Evolutionary conservation across 2,329 filamentous ascomycete species (phyloP), one percentile per base, ranked within the genome.

Genomic region (Talaromyces atroroseus): DNA sequence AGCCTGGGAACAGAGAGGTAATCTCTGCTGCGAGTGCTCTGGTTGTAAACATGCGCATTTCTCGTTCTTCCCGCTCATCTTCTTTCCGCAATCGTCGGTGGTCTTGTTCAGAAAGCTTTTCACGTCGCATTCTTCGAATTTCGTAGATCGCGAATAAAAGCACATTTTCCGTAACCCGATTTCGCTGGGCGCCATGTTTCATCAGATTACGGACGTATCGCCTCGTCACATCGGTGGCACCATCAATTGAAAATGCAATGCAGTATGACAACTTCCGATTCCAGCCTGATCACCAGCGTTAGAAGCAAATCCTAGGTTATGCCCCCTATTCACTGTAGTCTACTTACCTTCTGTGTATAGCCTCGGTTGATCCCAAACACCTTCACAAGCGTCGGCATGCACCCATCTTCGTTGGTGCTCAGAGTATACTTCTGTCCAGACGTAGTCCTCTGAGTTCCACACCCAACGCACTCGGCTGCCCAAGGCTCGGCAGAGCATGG

Each of bases 351-450:
- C 90, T 6, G 90, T 85, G 74, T 97, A 97, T 10, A 97, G 81
- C 47, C 89, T 82, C 51, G 94, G 94, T 67, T 92, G 91, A 70
- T 99, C 94, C 91, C 92, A 97, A 1, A 89, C 85, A 68, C 92
- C 92, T 71, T 97, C 94, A 67, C 92, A 96, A 34, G 87, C 86
- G 71, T 99, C 94, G 44, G 96, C 91, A 64, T 97, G 92, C n/a
- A 97, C 82, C 94, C 94, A 99, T 69, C 91, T 85, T 71, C 88
- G 86, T 68, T 92, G 88, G 74, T 96, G 91, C 61, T 94, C 89
- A 2, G 92, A 96, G 76, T 96, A 99, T 14, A 97, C 88, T 66
- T 97, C 94, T 1, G 92, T 96, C 94, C 94, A 99, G 24, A 96
- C 90, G 68, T 96, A 90, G 71, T 97, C 94, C 73, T 97, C 94